A percentile compares a stretch with the other conserved stretches of the same genome.
Conservation (phyloP, 768 basidiomycete species). For the Phylloporus arenicola region DNA sequence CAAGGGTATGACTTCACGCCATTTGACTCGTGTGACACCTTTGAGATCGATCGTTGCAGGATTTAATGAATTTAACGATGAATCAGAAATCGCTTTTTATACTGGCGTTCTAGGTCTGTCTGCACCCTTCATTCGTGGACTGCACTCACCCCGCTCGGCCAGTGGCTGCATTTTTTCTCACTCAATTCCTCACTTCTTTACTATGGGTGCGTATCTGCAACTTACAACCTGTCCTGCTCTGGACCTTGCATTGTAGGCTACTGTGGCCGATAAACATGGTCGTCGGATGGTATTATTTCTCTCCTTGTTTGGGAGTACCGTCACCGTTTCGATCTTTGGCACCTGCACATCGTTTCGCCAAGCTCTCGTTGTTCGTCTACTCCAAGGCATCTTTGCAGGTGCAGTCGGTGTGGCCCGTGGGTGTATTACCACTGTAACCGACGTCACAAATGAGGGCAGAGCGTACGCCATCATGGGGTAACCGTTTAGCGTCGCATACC, state of each 20-base stretch:
- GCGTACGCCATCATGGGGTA: conserved; percentile 93
- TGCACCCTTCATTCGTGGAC: conserved; percentile 8
- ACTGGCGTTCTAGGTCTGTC: conserved; percentile 73
- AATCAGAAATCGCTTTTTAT: conserved; percentile 85
- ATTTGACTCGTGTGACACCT: conserved; percentile 9
- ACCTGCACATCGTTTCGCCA: conserved; percentile 70
- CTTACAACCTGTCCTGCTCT: too few species aligned
- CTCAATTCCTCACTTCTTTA: conserved; percentile 92
- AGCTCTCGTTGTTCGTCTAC: conserved; percentile 79
- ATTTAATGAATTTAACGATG: conserved; percentile 65
- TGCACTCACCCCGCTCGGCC: conserved; percentile 7
- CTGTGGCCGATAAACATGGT: conserved; percentile 91
- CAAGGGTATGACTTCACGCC: conserved; percentile 46
- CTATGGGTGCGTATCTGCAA: conserved; percentile 62
- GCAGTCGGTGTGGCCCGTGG: conserved; percentile 94
- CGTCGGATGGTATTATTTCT: conserved; percentile 77
- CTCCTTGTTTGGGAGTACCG: conserved; percentile 79
- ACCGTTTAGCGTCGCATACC: neutral
- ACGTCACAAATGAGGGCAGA: conserved; percentile 86
- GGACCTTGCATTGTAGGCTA: conserved; percentile 48
- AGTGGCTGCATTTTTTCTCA: conserved; percentile 87
- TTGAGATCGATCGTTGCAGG: conserved; percentile 34
- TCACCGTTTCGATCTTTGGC: conserved; percentile 74
- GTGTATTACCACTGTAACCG: conserved; percentile 80
- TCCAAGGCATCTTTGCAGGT: conserved; percentile 90